Conservation (phyloP, 441 rosid genomes). For the Euphorbia schlechtendalii region DNA sequence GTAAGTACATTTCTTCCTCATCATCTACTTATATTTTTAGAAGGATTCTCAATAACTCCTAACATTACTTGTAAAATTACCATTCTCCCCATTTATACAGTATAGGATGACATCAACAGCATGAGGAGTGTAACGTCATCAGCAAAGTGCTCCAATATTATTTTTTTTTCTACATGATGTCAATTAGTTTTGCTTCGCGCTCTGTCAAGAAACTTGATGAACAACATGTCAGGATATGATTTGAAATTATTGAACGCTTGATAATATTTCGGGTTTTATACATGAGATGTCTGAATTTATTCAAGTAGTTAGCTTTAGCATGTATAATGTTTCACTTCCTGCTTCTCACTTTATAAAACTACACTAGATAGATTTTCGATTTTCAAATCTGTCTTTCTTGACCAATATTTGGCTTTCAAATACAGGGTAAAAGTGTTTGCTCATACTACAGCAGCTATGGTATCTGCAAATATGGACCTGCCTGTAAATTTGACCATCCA, state of each 20-base stretch:
- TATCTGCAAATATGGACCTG: conserved; percentile 90
- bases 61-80: neutral
- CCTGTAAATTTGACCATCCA: conserved; percentile 89
- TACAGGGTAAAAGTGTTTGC: conserved; percentile 75
- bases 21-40: neutral
- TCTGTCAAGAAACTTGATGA: neutral
- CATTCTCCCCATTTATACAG: neutral
- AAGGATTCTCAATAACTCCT: conserved; percentile 4
- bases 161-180: neutral
- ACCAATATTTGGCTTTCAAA: conserved; percentile 3
- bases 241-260: neutral
- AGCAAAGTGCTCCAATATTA: neutral
- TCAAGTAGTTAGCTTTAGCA: too few relatives aligned
- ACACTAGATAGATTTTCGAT: neutral
- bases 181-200: neutral
- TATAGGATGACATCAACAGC: neutral
- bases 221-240: neutral
- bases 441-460: conserved; percentile 84
- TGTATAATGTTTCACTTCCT: too few relatives aligned
- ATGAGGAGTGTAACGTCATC: neutral
- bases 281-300: neutral
- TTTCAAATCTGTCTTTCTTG: neutral
- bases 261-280: neutral
- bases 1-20: conserved; percentile 43
- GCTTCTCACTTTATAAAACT: too few relatives aligned